Percentiles rank a stretch among this genome's conserved stretches.
Evolutionary conservation across 768 basidiomycete species (phyloP).

Genomic region (Boletus patriciae): DNA sequence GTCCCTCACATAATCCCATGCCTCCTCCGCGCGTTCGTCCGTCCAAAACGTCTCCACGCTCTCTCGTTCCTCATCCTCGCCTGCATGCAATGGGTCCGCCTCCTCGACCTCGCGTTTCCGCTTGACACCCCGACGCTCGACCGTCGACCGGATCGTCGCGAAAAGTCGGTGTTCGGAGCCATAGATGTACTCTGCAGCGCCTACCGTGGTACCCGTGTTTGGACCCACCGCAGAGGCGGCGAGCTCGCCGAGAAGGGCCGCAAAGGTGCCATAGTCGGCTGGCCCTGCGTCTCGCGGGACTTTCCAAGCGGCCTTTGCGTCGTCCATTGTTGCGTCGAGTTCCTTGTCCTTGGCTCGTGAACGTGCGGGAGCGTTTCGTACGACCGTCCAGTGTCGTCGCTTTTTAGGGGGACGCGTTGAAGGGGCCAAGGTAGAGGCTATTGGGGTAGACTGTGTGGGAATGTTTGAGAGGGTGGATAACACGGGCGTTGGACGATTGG

Average conservation of each 20-base stretch:
- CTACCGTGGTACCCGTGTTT: conserved; percentile 12
- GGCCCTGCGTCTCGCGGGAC: conserved; percentile 52
- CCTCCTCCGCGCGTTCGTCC: conserved; percentile 47
- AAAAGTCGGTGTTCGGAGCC: conserved; percentile 21
- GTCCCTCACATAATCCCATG: conserved; percentile 66
- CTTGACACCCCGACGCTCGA: conserved; percentile 26
- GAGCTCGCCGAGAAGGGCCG: conserved; percentile 48
- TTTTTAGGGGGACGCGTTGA: conserved; percentile 21
- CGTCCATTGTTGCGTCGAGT: conserved; percentile 37
- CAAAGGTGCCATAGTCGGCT: conserved; percentile 63
- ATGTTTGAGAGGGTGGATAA: conserved; percentile 16
- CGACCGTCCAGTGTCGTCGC: conserved; percentile 62
- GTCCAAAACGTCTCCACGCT: conserved; percentile 46
- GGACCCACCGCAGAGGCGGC: conserved; percentile 32
- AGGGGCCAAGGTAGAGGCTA: background rate
- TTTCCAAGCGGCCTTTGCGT: conserved; percentile 44
- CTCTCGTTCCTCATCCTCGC: conserved; percentile 4
- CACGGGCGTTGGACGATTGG: conserved; percentile 13
- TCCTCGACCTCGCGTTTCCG: conserved; percentile 20
- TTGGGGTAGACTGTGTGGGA: background rate
- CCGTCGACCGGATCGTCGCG: conserved; percentile 42
- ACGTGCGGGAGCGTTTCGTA: conserved; percentile 50
- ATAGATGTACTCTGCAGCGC: conserved; percentile 8
- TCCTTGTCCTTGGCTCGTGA: conserved; percentile 54
- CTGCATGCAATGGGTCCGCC: background rate